Evolutionary conservation across 805 yeast species (phyloP).

Genomic region (Monosporozyma servazzii): DNA sequence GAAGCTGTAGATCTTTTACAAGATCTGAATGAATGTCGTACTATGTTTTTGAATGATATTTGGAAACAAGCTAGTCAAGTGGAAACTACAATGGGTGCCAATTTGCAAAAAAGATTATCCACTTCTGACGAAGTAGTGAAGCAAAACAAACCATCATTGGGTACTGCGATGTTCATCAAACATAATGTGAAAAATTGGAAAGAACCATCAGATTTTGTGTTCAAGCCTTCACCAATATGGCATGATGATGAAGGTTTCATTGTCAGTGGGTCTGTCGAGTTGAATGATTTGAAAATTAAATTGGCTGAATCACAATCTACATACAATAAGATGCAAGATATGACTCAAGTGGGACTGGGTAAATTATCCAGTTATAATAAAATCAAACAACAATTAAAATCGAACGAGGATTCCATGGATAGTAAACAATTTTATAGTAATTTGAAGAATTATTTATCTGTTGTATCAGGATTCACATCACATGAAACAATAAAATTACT

Average conservation of each 20-base stretch:
- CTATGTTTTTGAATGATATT: constrained; percentile 58
- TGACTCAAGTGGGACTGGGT: constrained; percentile 26
- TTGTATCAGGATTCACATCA: constrained; percentile 53
- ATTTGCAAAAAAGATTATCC: constrained; percentile 36
- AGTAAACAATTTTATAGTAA: constrained; percentile 31
- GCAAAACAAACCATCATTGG: constrained; percentile 65
- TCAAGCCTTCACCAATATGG: constrained; percentile 88
- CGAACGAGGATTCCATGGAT: constrained; percentile 38
- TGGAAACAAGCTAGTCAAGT: constrained; percentile 51
- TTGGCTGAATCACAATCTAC: constrained; percentile 36
- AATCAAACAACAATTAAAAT: constrained; percentile 33
- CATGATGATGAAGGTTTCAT: constrained; percentile 84
- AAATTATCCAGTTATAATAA: constrained; percentile 25
- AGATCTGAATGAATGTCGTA: constrained; percentile 72
- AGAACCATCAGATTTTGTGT: constrained; percentile 79
- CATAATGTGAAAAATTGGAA: constrained; percentile 73
- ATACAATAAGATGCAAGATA: constrained; percentile 22
- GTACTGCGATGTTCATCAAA: constrained; percentile 83
- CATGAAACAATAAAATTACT: constrained; percentile 68
- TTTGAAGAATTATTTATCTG: constrained; percentile 41
- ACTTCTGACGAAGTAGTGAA: constrained; percentile 46
- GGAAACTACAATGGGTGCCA: constrained; percentile 48
- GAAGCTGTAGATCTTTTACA: constrained; percentile 80
- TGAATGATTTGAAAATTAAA: constrained; percentile 44
- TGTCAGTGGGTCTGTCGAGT: constrained; percentile 46